These are phyloP conservation scores for Pythium aphanidermatum DNA, from an alignment of 352 stramenopile genomes.

Conservation along the genomic window DNA sequence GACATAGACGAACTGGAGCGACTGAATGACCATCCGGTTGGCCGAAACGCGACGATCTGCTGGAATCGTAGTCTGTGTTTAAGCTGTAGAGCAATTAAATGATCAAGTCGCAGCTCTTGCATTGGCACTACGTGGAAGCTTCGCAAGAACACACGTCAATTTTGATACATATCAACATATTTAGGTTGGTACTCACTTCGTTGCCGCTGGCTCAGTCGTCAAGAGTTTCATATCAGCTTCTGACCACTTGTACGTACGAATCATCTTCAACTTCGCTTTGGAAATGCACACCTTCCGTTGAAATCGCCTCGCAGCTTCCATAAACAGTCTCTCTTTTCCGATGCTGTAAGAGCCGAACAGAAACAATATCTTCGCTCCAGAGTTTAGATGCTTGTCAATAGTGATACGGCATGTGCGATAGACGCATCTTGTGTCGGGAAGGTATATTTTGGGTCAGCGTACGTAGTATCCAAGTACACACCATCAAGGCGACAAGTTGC, in stretches of 20 bases:
- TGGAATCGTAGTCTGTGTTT: slow-evolving; percentile 67
- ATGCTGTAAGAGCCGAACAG: slow-evolving; percentile 97
- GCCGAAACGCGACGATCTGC: slow-evolving; percentile 92
- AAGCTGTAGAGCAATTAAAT: slow-evolving; percentile 50
- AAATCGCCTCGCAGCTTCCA: slow-evolving; percentile 85
- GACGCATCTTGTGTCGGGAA: slow-evolving; percentile 88
- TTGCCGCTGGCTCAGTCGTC: slow-evolving; percentile 71
- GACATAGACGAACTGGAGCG: slow-evolving; percentile 43
- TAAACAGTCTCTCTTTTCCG: slow-evolving; percentile 96
- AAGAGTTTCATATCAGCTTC: slow-evolving; percentile 74
- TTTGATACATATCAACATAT: background rate
- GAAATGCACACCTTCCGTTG: slow-evolving; percentile 75
- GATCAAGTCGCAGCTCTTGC: slow-evolving; percentile 91
- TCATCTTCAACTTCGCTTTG: slow-evolving; percentile 74
- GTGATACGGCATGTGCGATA: slow-evolving; percentile 49
- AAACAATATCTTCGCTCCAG: slow-evolving; percentile 80
- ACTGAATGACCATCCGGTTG: slow-evolving; percentile 90
- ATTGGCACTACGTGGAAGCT: slow-evolving; percentile 92
- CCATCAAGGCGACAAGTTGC: slow-evolving; percentile 43
- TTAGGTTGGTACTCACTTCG: slow-evolving; percentile 43
- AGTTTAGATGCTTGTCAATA: slow-evolving; percentile 49
- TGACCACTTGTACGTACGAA: slow-evolving; percentile 85
- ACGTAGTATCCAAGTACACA: slow-evolving; percentile 97
- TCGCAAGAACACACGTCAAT: background rate
- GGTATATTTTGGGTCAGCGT: slow-evolving; percentile 92